These are phyloP conservation scores for Cercophora scortea DNA, from an alignment of 495 filamentous ascomycete species.

Conservation along the genomic window DNA sequence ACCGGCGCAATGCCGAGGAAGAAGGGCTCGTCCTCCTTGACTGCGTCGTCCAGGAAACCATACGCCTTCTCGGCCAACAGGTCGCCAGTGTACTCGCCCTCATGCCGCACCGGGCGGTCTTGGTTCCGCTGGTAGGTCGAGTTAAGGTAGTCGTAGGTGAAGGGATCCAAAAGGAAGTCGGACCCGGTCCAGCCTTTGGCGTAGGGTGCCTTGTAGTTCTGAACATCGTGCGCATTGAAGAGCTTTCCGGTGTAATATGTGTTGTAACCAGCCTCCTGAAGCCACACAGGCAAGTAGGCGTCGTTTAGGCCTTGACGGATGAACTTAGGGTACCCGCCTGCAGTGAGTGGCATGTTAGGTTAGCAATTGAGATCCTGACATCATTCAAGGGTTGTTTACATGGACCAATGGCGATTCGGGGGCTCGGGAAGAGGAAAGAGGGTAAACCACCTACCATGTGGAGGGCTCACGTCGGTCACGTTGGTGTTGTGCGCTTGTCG, in stretches of 20 bases:
- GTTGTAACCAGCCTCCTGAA: constrained; percentile 61
- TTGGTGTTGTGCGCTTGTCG: constrained; percentile 67
- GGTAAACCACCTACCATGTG: constrained; percentile 41
- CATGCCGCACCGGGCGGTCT: constrained; percentile 48
- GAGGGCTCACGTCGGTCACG: constrained; percentile 60
- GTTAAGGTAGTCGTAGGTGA: constrained; percentile 65
- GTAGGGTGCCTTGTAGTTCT: constrained; percentile 52
- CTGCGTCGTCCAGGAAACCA: constrained; percentile 56
- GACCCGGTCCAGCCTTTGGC: constrained; percentile 49
- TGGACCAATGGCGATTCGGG: too few species aligned
- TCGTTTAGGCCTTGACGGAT: constrained; percentile 57
- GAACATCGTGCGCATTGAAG: constrained; percentile 54
- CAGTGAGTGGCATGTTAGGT: neutral
- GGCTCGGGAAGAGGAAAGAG: neutral
- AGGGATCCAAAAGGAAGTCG: constrained; percentile 66
- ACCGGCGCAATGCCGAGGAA: constrained; percentile 61
- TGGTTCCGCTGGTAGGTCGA: constrained; percentile 56
- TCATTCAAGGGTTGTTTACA: too few species aligned
- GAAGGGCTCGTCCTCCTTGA: constrained; percentile 48
- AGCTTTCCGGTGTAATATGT: constrained; percentile 71
- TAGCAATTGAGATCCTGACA: neutral
- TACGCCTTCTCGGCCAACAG: constrained; percentile 55
- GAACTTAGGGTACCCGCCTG: constrained; percentile 67
- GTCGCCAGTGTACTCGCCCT: constrained; percentile 53
- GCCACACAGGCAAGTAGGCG: constrained; percentile 57